These are phyloP conservation scores for Picochlorum sp. DNA, from an alignment of 139 green algal species.

Conservation along the genomic window DNA sequence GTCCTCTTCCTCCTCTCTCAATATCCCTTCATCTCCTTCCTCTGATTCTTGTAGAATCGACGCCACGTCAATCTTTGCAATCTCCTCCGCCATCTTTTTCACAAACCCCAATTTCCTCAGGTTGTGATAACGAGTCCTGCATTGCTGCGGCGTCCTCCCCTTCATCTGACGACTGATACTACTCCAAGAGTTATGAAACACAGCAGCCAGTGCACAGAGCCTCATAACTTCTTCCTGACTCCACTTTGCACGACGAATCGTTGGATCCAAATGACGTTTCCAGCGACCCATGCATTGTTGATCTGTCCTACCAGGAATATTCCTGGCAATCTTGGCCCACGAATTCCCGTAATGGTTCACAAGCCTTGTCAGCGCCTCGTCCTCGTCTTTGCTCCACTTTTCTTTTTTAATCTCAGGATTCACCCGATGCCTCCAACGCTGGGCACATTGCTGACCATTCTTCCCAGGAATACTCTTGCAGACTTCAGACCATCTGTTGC, in stretches of 20 bases:
- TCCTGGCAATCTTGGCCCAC: slow-evolving; percentile 66
- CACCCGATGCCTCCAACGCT: slow-evolving; percentile 79
- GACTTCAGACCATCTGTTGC: slow-evolving; percentile 60
- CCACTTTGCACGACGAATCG: slow-evolving; percentile 50
- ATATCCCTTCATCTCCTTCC: too few relatives aligned
- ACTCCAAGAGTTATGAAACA: slow-evolving; percentile 48
- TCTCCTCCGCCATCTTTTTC: not conserved
- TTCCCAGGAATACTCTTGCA: slow-evolving; percentile 58
- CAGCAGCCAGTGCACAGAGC: slow-evolving; percentile 33
- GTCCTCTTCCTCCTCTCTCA: too few relatives aligned
- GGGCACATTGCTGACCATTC: slow-evolving; percentile 76
- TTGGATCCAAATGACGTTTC: slow-evolving; percentile 70
- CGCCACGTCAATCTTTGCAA: not conserved
- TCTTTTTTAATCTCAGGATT: slow-evolving; percentile 73
- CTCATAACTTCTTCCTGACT: slow-evolving; percentile 41
- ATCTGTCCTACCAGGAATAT: slow-evolving; percentile 57
- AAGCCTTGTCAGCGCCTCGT: slow-evolving; percentile 41
- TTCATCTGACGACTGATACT: slow-evolving; percentile 41
- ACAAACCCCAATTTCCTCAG: not conserved
- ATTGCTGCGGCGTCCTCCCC: slow-evolving; percentile 72
- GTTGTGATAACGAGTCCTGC: slow-evolving; percentile 46
- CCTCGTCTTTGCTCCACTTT: slow-evolving; percentile 66
- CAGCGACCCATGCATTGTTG: slow-evolving; percentile 88
- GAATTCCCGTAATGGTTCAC: slow-evolving; percentile 38
- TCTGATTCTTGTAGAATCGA: too few relatives aligned